phyloP scores from a whole-genome alignment of 257 asterid species.

The Henckelia pumila region DNA sequence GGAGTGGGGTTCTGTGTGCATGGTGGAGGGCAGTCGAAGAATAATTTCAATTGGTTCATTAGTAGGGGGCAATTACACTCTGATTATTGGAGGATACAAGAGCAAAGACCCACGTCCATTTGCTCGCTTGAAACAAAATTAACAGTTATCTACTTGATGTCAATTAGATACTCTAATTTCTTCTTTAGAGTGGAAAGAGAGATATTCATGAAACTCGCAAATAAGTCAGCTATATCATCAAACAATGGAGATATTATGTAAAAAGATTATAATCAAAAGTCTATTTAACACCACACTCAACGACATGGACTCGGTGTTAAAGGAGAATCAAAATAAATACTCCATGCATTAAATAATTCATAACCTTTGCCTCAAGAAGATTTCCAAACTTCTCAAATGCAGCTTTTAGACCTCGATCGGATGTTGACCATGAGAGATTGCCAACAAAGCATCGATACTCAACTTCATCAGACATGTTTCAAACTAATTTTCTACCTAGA shows the following conservation, averaged over 20 bases:
- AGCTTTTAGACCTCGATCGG: conserved; percentile 54
- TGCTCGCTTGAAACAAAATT: neutral
- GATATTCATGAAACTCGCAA: neutral
- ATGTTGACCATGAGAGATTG: conserved; percentile 53
- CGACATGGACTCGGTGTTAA: neutral
- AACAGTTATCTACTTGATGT: neutral
- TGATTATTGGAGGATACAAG: neutral
- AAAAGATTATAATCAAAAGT: neutral
- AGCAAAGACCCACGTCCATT: neutral
- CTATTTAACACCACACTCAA: conserved; percentile 2
- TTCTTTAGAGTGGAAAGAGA: neutral
- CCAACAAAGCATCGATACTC: conserved; percentile 66
- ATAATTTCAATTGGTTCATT: neutral
- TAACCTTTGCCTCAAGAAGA: conserved; percentile 56
- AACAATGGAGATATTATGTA: neutral
- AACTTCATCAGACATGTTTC: conserved; percentile 44
- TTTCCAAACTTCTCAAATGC: conserved; percentile 66
- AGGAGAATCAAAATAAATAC: neutral
- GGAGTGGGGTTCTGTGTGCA: neutral
- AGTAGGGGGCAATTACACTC: no score
- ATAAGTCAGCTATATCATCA: neutral
- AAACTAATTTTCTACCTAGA: neutral
- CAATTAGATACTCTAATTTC: neutral
- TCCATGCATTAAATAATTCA: neutral
- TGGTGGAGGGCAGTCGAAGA: neutral